Evolutionary conservation across 2,329 filamentous ascomycete species (phyloP).

Genomic region (Aspergillus costaricaensis): DNA sequence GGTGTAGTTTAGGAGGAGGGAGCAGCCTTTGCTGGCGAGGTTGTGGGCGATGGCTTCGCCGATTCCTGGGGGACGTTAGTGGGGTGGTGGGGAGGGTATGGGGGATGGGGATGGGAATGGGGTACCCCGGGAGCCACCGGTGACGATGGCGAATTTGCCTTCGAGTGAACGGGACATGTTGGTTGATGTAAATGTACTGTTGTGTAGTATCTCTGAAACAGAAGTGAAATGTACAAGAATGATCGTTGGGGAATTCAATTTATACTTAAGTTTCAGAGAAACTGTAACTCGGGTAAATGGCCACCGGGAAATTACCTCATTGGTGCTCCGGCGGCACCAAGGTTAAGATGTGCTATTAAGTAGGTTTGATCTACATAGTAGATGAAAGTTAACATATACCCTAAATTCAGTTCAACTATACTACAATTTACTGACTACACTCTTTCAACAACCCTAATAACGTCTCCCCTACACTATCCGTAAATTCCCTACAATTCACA

Average conservation of each 20-base stretch:
- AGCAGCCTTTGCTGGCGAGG: slow-evolving; percentile 71
- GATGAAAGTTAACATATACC: neutral
- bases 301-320: slow-evolving; percentile 31
- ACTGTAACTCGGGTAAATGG: neutral
- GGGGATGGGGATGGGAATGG: slow-evolving; percentile 3
- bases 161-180: slow-evolving; percentile 52
- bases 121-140: slow-evolving; percentile 74
- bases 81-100: slow-evolving; percentile 6
- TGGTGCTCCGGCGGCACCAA: slow-evolving; percentile 10
- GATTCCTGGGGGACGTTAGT: slow-evolving; percentile 59
- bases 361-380: no score
- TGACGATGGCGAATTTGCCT: slow-evolving; percentile 77
- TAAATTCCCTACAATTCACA: slow-evolving; percentile 37
- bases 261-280: neutral
- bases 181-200: neutral
- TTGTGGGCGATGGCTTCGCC: slow-evolving; percentile 69
- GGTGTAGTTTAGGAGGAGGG: slow-evolving; percentile 71
- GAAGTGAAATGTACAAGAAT: no score
- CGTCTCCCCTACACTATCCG: slow-evolving; percentile 17
- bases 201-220: neutral
- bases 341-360: no score
- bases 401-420: no score
- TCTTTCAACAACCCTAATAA: neutral
- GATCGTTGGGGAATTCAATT: neutral
- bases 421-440: no score